Evolutionary conservation across 192 early-diverging fungal species (phyloP).

Genomic region (Funneliformis mosseae): DNA sequence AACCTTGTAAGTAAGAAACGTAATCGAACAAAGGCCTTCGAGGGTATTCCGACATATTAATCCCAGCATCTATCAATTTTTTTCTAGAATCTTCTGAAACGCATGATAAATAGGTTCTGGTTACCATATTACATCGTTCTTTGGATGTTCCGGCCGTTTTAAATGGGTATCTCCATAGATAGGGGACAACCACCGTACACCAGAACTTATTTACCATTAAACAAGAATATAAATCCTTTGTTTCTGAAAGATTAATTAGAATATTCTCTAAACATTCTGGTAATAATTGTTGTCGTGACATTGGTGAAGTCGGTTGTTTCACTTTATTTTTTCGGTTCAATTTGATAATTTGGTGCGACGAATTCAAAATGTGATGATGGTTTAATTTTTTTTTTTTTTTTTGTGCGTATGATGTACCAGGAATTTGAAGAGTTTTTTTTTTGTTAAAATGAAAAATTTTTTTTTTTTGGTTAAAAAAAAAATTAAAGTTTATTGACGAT

Average conservation of each 20-base stretch:
- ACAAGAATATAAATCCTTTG: constrained; percentile 9
- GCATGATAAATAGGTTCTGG: background rate
- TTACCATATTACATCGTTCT: background rate
- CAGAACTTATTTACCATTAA: background rate
- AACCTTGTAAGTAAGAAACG: background rate
- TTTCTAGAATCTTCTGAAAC: background rate
- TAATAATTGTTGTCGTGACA: background rate
- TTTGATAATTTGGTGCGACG: background rate
- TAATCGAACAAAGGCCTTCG: background rate
- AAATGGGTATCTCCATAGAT: constrained; percentile 8
- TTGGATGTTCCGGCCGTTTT: background rate
- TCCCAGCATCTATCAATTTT: background rate
- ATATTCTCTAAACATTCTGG: constrained; percentile 8
- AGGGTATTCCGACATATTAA: background rate
- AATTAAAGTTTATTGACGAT: no score
- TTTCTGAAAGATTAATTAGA: background rate
- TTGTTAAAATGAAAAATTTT: no score
- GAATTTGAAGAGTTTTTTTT: no score
- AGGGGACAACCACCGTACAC: background rate
- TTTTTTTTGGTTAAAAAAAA: no score
- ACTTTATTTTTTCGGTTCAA: background rate
- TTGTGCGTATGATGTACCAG: no score
- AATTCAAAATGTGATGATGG: background rate
- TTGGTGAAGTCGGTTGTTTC: background rate
- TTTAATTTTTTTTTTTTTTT: no score